Conservation (phyloP, 1,284 basidiomycete species). For the Austropuccinia psidii region DNA sequence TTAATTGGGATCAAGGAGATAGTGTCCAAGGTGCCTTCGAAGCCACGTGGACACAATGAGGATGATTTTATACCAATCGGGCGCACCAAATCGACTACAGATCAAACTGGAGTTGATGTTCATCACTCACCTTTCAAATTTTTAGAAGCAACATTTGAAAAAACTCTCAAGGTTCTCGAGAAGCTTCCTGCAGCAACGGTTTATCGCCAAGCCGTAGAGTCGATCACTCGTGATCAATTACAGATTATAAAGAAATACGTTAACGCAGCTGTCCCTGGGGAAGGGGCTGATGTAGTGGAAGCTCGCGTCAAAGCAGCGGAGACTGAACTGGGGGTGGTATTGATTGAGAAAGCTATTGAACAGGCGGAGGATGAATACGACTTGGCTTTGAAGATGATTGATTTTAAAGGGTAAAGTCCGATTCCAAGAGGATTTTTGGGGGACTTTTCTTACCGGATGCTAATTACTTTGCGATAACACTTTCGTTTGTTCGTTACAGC, state of each 20-base stretch:
- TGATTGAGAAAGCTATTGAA: constrained; percentile 61
- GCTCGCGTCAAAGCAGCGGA: constrained; percentile 53
- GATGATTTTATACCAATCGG: constrained; percentile 25
- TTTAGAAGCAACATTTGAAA: constrained; percentile 66
- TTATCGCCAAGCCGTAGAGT: constrained; percentile 83
- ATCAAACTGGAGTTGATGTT: constrained; percentile 10
- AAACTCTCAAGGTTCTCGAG: constrained; percentile 65
- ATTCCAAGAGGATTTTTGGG: neutral
- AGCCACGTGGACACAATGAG: neutral
- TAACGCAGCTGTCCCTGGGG: constrained; percentile 49
- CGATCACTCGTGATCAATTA: constrained; percentile 75
- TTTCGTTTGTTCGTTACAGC: constrained; percentile 50
- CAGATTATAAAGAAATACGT: constrained; percentile 57
- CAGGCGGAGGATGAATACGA: constrained; percentile 75
- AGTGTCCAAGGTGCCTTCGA: neutral
- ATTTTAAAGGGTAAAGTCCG: constrained; percentile 86
- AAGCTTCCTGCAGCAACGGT: constrained; percentile 68
- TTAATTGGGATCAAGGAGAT: constrained; percentile 3
- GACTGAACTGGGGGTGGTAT: constrained; percentile 63
- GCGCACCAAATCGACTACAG: constrained; percentile 1
- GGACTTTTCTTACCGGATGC: neutral
- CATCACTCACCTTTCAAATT: constrained; percentile 28
- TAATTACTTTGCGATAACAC: neutral
- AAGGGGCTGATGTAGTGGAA: constrained; percentile 36
- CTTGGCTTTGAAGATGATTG: constrained; percentile 72